These are phyloP conservation scores for Endocladia muricata DNA, from an alignment of 31 red algal genomes.

Conservation along the genomic window DNA sequence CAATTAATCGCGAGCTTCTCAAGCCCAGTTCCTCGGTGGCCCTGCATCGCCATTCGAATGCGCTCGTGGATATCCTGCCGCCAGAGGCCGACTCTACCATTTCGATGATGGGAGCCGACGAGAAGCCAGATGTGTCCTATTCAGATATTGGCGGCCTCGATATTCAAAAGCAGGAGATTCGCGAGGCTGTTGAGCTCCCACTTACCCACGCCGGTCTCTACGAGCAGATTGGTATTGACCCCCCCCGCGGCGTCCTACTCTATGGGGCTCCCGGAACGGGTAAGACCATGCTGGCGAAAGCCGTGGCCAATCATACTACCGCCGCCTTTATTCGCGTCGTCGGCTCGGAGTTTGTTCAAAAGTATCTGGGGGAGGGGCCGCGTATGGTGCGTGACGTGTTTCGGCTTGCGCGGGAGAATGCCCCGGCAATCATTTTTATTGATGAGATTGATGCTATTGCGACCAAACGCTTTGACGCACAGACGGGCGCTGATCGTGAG, in stretches of 20 bases:
- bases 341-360: conserved; percentile 98
- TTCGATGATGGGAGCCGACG: conserved; percentile 90
- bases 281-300: conserved; percentile 98
- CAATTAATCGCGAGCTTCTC: conserved; percentile 92
- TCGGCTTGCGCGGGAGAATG: conserved; percentile 91
- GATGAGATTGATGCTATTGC: conserved; percentile 99
- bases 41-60: conserved; percentile 95
- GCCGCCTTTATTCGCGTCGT: conserved; percentile 96
- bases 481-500: conserved; percentile 98
- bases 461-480: conserved; percentile 98
- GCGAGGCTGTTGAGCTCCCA: conserved; percentile 97
- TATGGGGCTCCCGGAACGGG: conserved; percentile 98
- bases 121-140: conserved; percentile 96
- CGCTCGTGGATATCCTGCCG: conserved; percentile 93
- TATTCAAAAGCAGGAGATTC: conserved; percentile 99
- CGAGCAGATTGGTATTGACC: conserved; percentile 97
- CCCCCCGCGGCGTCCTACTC: conserved; percentile 88
- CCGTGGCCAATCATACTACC: conserved; percentile 98
- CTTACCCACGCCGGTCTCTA: conserved; percentile 95
- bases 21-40: conserved; percentile 97
- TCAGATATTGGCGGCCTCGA: conserved; percentile 98
- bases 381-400: conserved; percentile 99
- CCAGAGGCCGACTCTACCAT: conserved; percentile 98
- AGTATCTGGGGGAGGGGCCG: conserved; percentile 98
- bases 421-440: conserved; percentile 96